These are phyloP conservation scores for Corynascus novoguineensis DNA, from an alignment of 495 filamentous ascomycete genomes.

Conservation along the genomic window DNA sequence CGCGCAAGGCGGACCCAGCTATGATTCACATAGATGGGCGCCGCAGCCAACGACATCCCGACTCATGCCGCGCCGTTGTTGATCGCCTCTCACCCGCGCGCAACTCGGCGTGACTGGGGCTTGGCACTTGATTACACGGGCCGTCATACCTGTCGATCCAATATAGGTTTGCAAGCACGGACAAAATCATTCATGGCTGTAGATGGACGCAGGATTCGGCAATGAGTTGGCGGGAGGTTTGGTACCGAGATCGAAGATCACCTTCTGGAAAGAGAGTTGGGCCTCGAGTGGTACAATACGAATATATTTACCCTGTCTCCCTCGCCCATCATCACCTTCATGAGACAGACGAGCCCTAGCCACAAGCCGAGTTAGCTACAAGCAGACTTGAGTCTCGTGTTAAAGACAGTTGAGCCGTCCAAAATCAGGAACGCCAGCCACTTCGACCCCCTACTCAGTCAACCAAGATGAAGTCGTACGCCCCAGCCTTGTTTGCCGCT, in stretches of 20 bases:
- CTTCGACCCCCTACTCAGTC: slow-evolving; percentile 3
- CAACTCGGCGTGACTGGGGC: background rate
- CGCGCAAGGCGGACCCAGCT: slow-evolving; percentile 7
- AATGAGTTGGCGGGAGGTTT: background rate
- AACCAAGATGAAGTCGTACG: slow-evolving; percentile 16
- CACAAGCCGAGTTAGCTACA: background rate
- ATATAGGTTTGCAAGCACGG: slow-evolving; percentile 6
- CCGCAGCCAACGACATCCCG: background rate
- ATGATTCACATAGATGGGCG: slow-evolving; percentile 10
- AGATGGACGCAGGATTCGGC: background rate
- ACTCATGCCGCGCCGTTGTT: background rate
- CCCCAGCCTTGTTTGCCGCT: slow-evolving; percentile 11
- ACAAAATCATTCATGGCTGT: background rate
- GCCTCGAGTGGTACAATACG: background rate
- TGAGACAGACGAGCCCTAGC: background rate
- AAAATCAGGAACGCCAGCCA: background rate
- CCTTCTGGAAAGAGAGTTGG: background rate
- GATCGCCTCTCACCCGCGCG: slow-evolving; percentile 3
- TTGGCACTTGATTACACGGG: background rate
- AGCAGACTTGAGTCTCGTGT: background rate
- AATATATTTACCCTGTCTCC: background rate
- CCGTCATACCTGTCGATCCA: slow-evolving; percentile 12
- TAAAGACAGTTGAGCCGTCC: background rate
- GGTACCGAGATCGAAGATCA: background rate
- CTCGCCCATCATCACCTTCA: background rate